A percentile compares a stretch with the other conserved stretches of the same genome.
Evolutionary conservation across 2,329 filamentous ascomycete species (phyloP).

Genomic region (Aureobasidium leucospermi): DNA sequence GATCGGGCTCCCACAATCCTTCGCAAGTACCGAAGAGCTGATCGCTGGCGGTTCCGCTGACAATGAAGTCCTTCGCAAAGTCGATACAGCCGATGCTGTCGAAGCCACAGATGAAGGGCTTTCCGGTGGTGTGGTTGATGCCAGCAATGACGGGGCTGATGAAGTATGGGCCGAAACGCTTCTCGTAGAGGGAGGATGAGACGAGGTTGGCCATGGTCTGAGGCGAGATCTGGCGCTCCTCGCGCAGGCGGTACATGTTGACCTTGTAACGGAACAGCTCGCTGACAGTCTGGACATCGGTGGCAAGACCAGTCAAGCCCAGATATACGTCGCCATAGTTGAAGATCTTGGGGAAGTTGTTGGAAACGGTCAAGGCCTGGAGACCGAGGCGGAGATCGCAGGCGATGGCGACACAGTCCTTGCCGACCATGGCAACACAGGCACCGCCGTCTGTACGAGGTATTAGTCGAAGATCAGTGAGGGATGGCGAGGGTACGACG

Average conservation of each 20-base stretch:
- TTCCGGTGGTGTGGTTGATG: constrained; percentile 85
- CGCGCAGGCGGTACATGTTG: constrained; percentile 98
- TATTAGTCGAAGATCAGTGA: not conserved
- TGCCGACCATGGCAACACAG: constrained; percentile 97
- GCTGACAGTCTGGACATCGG: constrained; percentile 87
- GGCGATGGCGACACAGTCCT: constrained; percentile 98
- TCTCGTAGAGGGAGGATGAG: constrained; percentile 84
- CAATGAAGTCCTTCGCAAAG: constrained; percentile 99
- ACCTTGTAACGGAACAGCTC: constrained; percentile 99
- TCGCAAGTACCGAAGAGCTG: constrained; percentile 99
- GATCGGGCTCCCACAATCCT: constrained; percentile 92
- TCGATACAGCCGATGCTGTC: constrained; percentile 99
- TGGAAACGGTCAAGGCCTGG: constrained; percentile 93
- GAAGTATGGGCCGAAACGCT: constrained; percentile 92
- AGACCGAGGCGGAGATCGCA: constrained; percentile 97
- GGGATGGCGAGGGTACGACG: constrained; percentile 26
- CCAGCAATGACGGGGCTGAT: constrained; percentile 91
- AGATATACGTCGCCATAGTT: constrained; percentile 93
- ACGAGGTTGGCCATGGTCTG: constrained; percentile 96
- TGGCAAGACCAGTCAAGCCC: constrained; percentile 90
- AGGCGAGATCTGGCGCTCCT: constrained; percentile 93
- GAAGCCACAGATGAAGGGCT: constrained; percentile 98
- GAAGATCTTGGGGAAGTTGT: constrained; percentile 99
- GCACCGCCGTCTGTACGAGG: constrained; percentile 67
- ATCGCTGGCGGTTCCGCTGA: constrained; percentile 90